These are phyloP conservation scores for Ormosia emarginata DNA, from an alignment of 306 rosid genomes.

Conservation along the genomic window DNA sequence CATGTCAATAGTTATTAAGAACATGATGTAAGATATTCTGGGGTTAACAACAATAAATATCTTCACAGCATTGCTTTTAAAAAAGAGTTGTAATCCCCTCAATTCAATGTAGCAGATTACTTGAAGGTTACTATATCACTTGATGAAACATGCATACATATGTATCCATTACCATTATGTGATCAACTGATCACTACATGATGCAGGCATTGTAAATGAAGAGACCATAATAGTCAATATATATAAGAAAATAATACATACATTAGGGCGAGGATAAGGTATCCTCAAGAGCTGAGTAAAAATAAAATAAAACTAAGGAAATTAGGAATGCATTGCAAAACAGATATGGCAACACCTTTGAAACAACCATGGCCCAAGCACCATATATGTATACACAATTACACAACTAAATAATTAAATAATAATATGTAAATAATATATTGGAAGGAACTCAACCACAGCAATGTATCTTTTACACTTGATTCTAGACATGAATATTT, in stretches of 20 bases:
- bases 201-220: background rate
- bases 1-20: background rate
- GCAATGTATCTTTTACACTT: background rate
- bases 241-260: background rate
- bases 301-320: too few relatives aligned
- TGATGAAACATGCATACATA: background rate
- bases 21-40: background rate
- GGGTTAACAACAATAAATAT: background rate
- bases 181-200: background rate
- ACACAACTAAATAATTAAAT: background rate
- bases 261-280: too few relatives aligned
- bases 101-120: background rate
- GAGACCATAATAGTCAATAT: background rate
- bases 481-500: background rate
- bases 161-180: background rate
- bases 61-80: background rate
- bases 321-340: too few relatives aligned
- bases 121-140: background rate
- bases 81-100: background rate
- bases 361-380: background rate
- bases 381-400: background rate
- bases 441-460: background rate
- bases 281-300: too few relatives aligned
- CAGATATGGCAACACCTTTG: background rate
- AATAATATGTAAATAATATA: background rate